A percentile compares a stretch with the other conserved stretches of the same genome.
These are phyloP conservation scores for Thymus quinquecostatus DNA, from an alignment of 257 asterid genomes.

Conservation along the genomic window DNA sequence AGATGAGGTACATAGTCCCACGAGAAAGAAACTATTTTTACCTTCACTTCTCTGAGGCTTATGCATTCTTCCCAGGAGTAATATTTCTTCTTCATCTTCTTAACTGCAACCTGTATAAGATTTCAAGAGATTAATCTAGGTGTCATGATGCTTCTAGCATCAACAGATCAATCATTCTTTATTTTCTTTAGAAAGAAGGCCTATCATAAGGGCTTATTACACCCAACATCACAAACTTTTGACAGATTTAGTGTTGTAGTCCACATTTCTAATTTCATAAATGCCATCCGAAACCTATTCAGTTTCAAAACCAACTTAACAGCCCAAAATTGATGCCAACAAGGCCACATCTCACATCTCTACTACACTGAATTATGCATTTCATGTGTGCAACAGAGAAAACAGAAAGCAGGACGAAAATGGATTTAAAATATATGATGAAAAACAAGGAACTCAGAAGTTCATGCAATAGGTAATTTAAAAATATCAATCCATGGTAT, in stretches of 20 bases:
- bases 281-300: neutral
- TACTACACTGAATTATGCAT: neutral
- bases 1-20: slow-evolving; percentile 18
- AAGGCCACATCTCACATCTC: neutral
- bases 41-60: slow-evolving; percentile 97
- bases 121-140: slow-evolving; percentile 15
- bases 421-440: neutral
- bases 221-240: neutral
- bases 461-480: too few species aligned
- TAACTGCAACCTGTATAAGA: slow-evolving; percentile 79
- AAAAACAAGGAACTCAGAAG: neutral
- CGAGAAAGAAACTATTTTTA: slow-evolving; percentile 24
- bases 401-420: neutral
- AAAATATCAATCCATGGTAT: neutral
- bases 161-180: neutral
- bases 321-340: neutral
- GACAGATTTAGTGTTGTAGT: too few species aligned
- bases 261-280: too few species aligned
- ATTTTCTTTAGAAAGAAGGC: neutral
- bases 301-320: neutral
- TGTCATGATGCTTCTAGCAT: neutral
- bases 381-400: neutral
- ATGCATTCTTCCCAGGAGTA: slow-evolving; percentile 98
- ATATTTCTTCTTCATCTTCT: slow-evolving; percentile 90
- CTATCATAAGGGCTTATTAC: neutral